Evolutionary conservation across 208 protist genomes (phyloP), one percentile per base, ranked within the genome.

Genomic region (Wallacemonas sp.): DNA sequence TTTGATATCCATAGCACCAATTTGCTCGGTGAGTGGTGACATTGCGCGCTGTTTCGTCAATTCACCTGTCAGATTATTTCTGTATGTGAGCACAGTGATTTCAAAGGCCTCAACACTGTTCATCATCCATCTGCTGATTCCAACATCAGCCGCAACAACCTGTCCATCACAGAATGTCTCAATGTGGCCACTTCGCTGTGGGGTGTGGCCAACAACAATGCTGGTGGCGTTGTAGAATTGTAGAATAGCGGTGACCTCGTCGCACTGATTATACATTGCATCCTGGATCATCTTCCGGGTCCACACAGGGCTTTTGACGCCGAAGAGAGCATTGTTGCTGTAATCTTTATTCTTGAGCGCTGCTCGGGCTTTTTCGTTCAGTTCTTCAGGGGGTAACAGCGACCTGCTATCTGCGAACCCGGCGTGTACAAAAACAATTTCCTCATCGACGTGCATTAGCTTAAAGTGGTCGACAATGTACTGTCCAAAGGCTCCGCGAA

Each of bases 171-270:
- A 95, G 44, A 78, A 91, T 11, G 71, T 62, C 17, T 76, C 83
- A 39, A 95, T 66, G 41, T 77, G 71, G 0, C 88, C 86, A 11
- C 66, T 74, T 0, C 59, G 53, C 59, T 90, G 73, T 2, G 83
- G 77, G 19, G 88, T 95, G 45, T 95, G 88, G 21, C 88, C 88
- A 19, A 95, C 83, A 44, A 95, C 82, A 49, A 95, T 82, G 33
- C 72, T 54, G 24, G 80, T 44, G 6, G 56, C 80, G 54, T 79
- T 70, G 30, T 83, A 63, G 17, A 58, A 54, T 14, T 58, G 26
- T 12, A 88, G 68, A 2, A 75, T 70, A 21, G 63, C 64, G 44
- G 66, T 17, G 11, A 90, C 68, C 30, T 72, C 62, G 1, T 65
- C 42, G 42, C 88, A 95, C n/a, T 76, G 47, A 33, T 62, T 74